These are phyloP conservation scores for Globisporangium parvum DNA, from an alignment of 352 stramenopile genomes.

Conservation along the genomic window DNA sequence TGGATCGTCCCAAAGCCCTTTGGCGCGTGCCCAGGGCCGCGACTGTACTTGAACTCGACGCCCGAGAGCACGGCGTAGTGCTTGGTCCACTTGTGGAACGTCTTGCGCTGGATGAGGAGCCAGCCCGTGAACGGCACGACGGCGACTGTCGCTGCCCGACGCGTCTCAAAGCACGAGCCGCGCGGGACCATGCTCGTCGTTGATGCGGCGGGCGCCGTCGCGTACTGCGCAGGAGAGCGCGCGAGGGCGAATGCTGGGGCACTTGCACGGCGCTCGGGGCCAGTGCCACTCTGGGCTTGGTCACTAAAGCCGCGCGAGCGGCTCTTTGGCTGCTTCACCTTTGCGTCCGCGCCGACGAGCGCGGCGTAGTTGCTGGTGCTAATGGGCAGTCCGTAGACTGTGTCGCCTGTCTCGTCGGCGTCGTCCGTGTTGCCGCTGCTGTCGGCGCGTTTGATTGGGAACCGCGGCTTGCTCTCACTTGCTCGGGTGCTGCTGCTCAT, in stretches of 20 bases:
- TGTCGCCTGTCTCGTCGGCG: constrained; percentile 26
- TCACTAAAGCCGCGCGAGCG: constrained; percentile 54
- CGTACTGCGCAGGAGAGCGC: constrained; percentile 14
- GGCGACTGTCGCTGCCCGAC: constrained; percentile 39
- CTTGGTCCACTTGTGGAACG: constrained; percentile 62
- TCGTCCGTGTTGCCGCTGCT: constrained; percentile 7
- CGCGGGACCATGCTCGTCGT: neutral
- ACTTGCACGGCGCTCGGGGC: constrained; percentile 21
- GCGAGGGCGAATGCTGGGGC: constrained; percentile 23
- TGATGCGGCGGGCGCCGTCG: constrained; percentile 9
- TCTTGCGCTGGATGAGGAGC: constrained; percentile 57
- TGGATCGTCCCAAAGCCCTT: constrained; percentile 64
- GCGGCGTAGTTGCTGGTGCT: constrained; percentile 45
- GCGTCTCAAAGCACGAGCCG: constrained; percentile 65
- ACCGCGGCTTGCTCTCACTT: constrained; percentile 2
- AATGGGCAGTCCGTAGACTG: constrained; percentile 41
- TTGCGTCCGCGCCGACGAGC: constrained; percentile 20
- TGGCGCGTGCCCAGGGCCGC: constrained; percentile 46
- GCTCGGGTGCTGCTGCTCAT: constrained; percentile 5
- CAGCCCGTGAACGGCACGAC: constrained; percentile 59
- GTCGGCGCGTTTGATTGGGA: constrained; percentile 1
- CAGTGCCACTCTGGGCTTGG: constrained; percentile 31
- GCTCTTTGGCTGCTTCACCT: constrained; percentile 16
- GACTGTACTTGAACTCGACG: constrained; percentile 71
- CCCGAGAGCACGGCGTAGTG: constrained; percentile 69